Conservation (phyloP, 495 filamentous ascomycete species). For the Podospora pseudoanserina region DNA sequence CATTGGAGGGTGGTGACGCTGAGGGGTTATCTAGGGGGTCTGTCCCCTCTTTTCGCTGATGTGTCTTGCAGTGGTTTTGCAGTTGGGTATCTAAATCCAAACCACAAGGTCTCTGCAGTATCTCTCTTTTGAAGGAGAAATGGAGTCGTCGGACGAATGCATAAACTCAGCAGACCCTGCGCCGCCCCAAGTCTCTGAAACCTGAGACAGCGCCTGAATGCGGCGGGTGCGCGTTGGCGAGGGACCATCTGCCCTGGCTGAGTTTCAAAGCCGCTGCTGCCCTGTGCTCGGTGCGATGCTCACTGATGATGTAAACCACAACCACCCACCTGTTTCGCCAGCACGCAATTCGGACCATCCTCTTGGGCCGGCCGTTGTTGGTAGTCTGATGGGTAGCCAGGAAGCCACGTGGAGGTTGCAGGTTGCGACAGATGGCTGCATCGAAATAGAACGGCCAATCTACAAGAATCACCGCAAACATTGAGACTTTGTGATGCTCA, state of each 20-base stretch:
- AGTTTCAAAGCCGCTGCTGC: conserved; percentile 16
- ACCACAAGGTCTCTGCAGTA: conserved; percentile 4
- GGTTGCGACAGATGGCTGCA: not conserved
- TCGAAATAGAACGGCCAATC: not conserved
- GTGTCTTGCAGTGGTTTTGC: not conserved
- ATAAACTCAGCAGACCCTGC: not conserved
- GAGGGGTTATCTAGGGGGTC: not conserved
- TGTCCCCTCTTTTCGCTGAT: not conserved
- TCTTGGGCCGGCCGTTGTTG: not conserved
- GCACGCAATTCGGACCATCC: no score
- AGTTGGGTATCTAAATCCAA: not conserved
- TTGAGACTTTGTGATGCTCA: no score
- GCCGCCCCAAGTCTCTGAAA: not conserved
- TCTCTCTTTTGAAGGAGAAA: not conserved
- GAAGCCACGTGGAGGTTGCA: not conserved
- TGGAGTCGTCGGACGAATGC: not conserved
- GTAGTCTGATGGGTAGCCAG: not conserved
- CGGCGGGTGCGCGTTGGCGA: conserved; percentile 15
- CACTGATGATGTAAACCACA: not conserved
- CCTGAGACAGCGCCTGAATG: conserved; percentile 10
- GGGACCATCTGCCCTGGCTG: conserved; percentile 8
- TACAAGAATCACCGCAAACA: not conserved
- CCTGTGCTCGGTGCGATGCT: not conserved
- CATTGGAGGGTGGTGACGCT: not conserved
- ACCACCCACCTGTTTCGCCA: not conserved